A percentile compares a stretch with the other conserved stretches of the same genome.
Evolutionary conservation across 805 yeast genomes (phyloP).

Genomic region (Hanseniaspora guilliermondii): DNA sequence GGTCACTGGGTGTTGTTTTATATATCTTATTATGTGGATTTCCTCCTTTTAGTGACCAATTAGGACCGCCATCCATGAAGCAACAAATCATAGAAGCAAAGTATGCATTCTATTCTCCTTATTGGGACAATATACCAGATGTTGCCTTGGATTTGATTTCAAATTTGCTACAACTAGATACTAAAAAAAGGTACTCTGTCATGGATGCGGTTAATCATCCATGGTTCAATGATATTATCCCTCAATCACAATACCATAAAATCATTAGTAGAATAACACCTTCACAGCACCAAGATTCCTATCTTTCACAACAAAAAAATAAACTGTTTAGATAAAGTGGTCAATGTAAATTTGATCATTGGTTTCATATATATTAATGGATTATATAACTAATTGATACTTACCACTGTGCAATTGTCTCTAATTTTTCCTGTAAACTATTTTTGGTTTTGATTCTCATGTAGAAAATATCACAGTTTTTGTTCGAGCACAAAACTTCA

Average conservation of each 20-base stretch:
- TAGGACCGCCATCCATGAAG: slow-evolving; percentile 67
- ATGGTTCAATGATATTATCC: slow-evolving; percentile 42
- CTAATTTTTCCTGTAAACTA: slow-evolving; percentile 31
- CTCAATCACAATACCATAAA: slow-evolving; percentile 21
- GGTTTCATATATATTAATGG: too few species aligned
- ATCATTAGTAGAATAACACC: slow-evolving; percentile 15
- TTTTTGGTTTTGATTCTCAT: slow-evolving; percentile 60
- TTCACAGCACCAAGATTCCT: slow-evolving; percentile 9
- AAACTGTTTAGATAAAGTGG: neutral
- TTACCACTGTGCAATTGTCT: slow-evolving; percentile 32
- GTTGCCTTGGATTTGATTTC: slow-evolving; percentile 53
- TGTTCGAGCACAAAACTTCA: slow-evolving; percentile 87
- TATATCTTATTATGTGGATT: slow-evolving; percentile 75
- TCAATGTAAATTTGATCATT: neutral
- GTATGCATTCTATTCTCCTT: slow-evolving; percentile 66
- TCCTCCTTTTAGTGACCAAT: slow-evolving; percentile 73
- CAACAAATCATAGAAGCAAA: slow-evolving; percentile 58
- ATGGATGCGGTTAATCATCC: slow-evolving; percentile 78
- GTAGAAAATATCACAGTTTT: slow-evolving; percentile 94
- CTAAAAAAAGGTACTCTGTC: slow-evolving; percentile 65
- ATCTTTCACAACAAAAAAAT: slow-evolving; percentile 2
- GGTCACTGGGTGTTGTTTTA: slow-evolving; percentile 70
- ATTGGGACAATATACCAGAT: slow-evolving; percentile 63
- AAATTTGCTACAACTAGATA: slow-evolving; percentile 48
- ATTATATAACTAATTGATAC: too few species aligned